Evolutionary conservation across 2,329 filamentous ascomycete genomes (phyloP).

Genomic region (Neocatenulostroma microsporum): DNA sequence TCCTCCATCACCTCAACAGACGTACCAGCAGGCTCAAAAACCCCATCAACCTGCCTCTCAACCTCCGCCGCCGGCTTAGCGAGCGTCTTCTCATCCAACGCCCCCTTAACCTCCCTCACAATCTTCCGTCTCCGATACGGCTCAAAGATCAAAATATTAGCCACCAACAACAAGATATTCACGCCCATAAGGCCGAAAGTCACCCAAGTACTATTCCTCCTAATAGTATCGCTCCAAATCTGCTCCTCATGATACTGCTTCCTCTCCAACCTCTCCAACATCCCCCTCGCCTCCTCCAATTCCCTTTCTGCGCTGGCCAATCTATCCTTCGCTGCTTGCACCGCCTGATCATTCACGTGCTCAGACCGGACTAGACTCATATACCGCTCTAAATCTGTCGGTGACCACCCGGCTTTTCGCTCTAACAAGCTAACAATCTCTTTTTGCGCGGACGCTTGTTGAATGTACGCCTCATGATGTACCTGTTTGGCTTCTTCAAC

Average conservation of each 20-base stretch:
- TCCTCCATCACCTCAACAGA: constrained; percentile 13
- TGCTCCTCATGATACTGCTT: constrained; percentile 97
- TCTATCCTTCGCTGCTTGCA: constrained; percentile 61
- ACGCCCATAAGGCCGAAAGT: constrained; percentile 98
- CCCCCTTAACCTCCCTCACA: constrained; percentile 66
- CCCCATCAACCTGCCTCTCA: constrained; percentile 19
- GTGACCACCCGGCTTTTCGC: constrained; percentile 85
- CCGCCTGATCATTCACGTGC: constrained; percentile 83
- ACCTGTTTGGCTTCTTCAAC: constrained; percentile 65
- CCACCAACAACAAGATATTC: constrained; percentile 80
- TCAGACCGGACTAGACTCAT: constrained; percentile 86
- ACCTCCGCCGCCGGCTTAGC: constrained; percentile 5
- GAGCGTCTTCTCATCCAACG: constrained; percentile 60
- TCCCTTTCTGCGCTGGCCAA: constrained; percentile 69
- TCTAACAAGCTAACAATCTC: constrained; percentile 93
- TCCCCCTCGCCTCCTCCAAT: constrained; percentile 66
- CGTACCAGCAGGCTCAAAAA: constrained; percentile 14
- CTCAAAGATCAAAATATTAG: constrained; percentile 67
- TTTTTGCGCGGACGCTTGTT: constrained; percentile 80
- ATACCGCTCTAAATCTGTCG: constrained; percentile 84
- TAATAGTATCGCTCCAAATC: constrained; percentile 97
- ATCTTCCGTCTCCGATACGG: constrained; percentile 79
- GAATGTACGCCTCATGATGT: constrained; percentile 76
- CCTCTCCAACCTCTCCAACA: constrained; percentile 74
- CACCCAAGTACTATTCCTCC: constrained; percentile 94